A percentile compares a stretch with the other conserved stretches of the same genome.
phyloP scores from a whole-genome alignment of 2,329 filamentous ascomycete species.

The Colletotrichum sp. region DNA sequence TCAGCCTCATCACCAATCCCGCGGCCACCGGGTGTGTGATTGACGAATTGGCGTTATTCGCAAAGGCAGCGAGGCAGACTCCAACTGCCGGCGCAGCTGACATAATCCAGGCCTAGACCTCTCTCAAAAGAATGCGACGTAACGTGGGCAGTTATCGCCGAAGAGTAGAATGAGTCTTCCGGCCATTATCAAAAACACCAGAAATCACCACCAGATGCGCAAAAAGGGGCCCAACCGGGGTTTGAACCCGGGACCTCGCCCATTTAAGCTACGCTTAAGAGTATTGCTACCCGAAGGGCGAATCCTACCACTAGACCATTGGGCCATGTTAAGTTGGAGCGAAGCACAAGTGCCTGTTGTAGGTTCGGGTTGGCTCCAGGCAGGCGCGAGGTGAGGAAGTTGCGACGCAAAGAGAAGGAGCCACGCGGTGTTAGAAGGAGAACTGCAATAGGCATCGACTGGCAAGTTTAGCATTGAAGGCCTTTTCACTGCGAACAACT shows the following conservation, averaged over 20 bases:
- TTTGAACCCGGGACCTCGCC: conserved; percentile 18
- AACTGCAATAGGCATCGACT: neutral
- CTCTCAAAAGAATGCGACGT: neutral
- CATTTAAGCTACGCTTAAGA: conserved; percentile 4
- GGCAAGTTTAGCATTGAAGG: neutral
- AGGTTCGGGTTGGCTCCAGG: neutral
- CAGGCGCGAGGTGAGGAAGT: neutral
- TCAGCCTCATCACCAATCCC: conserved; percentile 2
- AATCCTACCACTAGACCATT: conserved; percentile 21
- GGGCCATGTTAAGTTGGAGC: neutral
- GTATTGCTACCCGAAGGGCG: conserved; percentile 14
- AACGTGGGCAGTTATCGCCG: neutral
- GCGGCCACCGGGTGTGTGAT: neutral
- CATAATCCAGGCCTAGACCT: neutral
- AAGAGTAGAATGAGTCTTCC: neutral
- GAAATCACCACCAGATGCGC: neutral
- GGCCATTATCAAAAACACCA: neutral
- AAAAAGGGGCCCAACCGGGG: conserved; percentile 11
- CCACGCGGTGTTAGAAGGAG: neutral
- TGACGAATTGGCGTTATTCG: neutral
- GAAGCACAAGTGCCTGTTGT: neutral
- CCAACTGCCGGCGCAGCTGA: neutral
- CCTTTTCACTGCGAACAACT: neutral
- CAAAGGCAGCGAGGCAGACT: neutral
- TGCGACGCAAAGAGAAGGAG: neutral